Conservation (phyloP, 257 asterid species). For the Solanum gracilifrons region DNA sequence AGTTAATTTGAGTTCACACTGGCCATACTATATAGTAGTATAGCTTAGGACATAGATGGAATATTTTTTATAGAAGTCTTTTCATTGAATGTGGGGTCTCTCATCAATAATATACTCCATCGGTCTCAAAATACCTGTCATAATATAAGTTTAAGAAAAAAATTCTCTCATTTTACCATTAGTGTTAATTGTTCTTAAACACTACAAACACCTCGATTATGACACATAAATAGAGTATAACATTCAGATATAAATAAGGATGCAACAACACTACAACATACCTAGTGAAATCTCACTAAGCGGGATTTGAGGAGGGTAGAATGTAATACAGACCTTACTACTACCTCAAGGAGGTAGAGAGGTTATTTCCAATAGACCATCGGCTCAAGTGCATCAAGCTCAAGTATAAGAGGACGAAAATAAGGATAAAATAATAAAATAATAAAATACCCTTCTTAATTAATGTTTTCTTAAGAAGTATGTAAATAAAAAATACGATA, state of each 20-base stretch:
- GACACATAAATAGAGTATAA: neutral
- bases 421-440: neutral
- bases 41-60: neutral
- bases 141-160: neutral
- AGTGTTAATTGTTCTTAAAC: neutral
- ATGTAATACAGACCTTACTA: neutral
- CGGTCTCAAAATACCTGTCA: neutral
- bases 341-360: neutral
- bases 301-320: accelerated
- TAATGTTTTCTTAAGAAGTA: neutral
- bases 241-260: neutral
- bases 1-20: neutral
- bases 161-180: neutral
- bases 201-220: neutral
- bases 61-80: neutral
- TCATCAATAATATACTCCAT: neutral
- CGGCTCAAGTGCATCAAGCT: neutral
- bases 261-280: too few species aligned
- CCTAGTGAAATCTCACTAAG: too few species aligned
- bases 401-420: neutral
- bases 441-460: neutral
- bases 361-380: neutral
- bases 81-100: neutral
- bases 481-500: neutral
- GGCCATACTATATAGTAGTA: neutral